Evolutionary conservation across 352 stramenopile genomes (phyloP).

Genomic region (Achlya hypogyna): DNA sequence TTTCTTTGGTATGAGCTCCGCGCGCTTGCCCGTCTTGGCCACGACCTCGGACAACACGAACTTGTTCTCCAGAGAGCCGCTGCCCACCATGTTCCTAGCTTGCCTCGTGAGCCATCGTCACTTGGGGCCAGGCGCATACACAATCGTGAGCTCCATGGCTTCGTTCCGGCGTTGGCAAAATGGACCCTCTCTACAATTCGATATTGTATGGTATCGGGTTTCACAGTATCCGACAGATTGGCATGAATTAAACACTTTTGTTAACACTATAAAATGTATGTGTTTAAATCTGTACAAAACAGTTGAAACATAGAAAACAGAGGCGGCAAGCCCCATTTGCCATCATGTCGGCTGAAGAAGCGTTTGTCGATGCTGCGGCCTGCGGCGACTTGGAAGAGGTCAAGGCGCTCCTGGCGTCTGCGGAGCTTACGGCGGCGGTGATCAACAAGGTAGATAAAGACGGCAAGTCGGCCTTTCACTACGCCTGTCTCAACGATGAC

Average conservation of each 20-base stretch:
- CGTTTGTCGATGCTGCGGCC: conserved; percentile 25
- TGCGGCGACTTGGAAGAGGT: conserved; percentile 25
- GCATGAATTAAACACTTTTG: background rate
- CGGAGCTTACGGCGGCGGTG: conserved; percentile 1
- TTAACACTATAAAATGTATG: background rate
- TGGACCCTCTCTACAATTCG: background rate
- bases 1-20: conserved; percentile 76
- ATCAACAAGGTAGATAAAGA: conserved; percentile 28
- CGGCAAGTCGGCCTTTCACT: conserved; percentile 26
- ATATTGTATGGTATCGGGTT: background rate
- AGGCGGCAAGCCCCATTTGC: background rate
- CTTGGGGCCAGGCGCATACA: background rate
- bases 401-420: conserved; percentile 18
- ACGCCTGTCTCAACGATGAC: conserved; percentile 29
- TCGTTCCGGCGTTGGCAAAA: background rate
- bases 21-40: conserved; percentile 60
- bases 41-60: conserved; percentile 23
- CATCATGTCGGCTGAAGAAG: background rate
- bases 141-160: conserved; percentile 18
- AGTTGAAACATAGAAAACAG: background rate
- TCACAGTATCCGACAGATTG: no score
- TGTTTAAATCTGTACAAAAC: background rate
- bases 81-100: conserved; percentile 20
- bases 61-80: conserved; percentile 16
- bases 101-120: background rate